These are phyloP conservation scores for Jimgerdemannia flammicorona DNA, from an alignment of 192 early-diverging fungal species.

Conservation along the genomic window DNA sequence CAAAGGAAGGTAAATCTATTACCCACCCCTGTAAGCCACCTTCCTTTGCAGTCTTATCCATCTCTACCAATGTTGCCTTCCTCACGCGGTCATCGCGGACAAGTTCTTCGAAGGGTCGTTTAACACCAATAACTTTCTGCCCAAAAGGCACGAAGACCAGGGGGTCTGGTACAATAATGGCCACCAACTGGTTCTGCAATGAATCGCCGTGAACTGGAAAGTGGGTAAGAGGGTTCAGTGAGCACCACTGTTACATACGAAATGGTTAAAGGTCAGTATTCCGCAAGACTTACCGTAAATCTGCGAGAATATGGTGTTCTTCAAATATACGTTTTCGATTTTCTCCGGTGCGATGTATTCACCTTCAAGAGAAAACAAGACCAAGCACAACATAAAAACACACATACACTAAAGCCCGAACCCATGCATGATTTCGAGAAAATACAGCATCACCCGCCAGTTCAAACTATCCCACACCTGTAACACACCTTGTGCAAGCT, in stretches of 20 bases:
- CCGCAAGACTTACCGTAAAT: conserved; percentile 33
- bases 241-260: not conserved
- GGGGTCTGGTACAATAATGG: conserved; percentile 71
- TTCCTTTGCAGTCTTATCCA: conserved; percentile 50
- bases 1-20: not conserved
- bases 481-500: conserved; percentile 60
- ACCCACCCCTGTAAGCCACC: conserved; percentile 52
- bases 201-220: conserved; percentile 64
- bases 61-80: conserved; percentile 40
- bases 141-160: conserved; percentile 40
- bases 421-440: not conserved
- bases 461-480: not conserved
- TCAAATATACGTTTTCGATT: conserved; percentile 66
- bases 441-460: no score
- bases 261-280: not conserved
- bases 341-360: conserved; percentile 85
- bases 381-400: conserved; percentile 37
- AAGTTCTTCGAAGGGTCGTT: conserved; percentile 43
- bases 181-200: conserved; percentile 67
- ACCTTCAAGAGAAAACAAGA: conserved; percentile 16
- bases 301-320: conserved; percentile 63
- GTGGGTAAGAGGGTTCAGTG: no score
- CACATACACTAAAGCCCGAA: not conserved
- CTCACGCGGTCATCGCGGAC: conserved; percentile 52
- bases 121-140: conserved; percentile 42